These are phyloP conservation scores for Ceratocystis albifundus DNA, from an alignment of 2,329 filamentous ascomycete species.

Conservation along the genomic window DNA sequence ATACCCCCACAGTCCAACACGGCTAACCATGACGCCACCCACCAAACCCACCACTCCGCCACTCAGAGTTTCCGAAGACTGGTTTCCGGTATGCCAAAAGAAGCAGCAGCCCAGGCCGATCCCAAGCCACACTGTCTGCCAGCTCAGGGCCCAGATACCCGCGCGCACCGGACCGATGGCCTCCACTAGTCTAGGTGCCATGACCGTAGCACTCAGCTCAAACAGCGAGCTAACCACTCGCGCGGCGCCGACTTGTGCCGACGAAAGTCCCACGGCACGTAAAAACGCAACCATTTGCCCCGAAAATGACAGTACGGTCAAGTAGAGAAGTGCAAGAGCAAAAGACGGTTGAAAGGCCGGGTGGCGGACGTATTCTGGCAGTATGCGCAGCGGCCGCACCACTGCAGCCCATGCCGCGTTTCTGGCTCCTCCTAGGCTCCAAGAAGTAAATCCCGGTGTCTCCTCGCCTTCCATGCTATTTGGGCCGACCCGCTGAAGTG, in stretches of 20 bases:
- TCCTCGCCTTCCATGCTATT: too few species aligned
- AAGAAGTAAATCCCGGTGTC: not conserved
- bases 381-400: conserved; percentile 22
- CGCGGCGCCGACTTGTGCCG: conserved; percentile 42
- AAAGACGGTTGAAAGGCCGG: conserved; percentile 50
- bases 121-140: conserved; percentile 49
- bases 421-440: not conserved
- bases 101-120: conserved; percentile 38
- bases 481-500: conserved; percentile 19
- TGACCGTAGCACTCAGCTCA: conserved; percentile 51
- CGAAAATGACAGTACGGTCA: conserved; percentile 48
- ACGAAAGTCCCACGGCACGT: conserved; percentile 41
- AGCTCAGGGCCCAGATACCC: conserved; percentile 59
- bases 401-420: not conserved
- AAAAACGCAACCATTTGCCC: conserved; percentile 57
- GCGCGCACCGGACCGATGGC: conserved; percentile 48
- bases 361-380: conserved; percentile 41
- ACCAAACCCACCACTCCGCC: conserved; percentile 40
- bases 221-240: conserved; percentile 43
- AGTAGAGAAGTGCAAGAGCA: conserved; percentile 47
- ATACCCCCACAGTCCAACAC: conserved; percentile 50
- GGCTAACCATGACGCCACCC: conserved; percentile 42
- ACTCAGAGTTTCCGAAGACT: conserved; percentile 24
- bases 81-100: conserved; percentile 27
- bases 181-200: conserved; percentile 44